Evolutionary conservation across 768 basidiomycete species (phyloP).

Genomic region (Mrakia hoshinonis): DNA sequence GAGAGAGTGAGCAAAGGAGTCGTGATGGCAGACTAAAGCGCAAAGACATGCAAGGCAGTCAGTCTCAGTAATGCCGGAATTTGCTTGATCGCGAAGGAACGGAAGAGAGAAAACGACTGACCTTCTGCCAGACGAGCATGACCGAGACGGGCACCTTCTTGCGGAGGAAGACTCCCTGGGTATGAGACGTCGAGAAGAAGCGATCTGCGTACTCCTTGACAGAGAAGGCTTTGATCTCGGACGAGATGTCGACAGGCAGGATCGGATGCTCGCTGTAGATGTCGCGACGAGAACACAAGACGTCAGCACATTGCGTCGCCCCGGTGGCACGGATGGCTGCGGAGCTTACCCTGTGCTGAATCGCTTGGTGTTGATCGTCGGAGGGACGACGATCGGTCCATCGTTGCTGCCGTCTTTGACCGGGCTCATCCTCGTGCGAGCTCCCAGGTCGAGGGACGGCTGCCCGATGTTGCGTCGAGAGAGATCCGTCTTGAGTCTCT

Average conservation of each 20-base stretch:
- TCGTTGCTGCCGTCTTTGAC: slow-evolving; percentile 19
- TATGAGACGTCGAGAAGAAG: slow-evolving; percentile 85
- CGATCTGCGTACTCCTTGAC: slow-evolving; percentile 74
- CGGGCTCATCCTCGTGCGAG: slow-evolving; percentile 11
- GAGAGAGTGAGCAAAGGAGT: slow-evolving; percentile 68
- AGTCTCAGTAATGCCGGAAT: too few relatives aligned
- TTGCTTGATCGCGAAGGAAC: too few relatives aligned
- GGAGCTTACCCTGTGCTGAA: slow-evolving; percentile 58
- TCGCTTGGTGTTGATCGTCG: slow-evolving; percentile 35
- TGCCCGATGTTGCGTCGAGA: slow-evolving; percentile 40
- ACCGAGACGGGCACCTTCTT: slow-evolving; percentile 24
- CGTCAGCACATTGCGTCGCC: not conserved
- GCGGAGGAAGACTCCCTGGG: slow-evolving; percentile 58
- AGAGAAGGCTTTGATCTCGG: slow-evolving; percentile 78
- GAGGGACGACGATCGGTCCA: slow-evolving; percentile 32
- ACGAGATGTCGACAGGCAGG: slow-evolving; percentile 68
- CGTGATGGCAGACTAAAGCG: slow-evolving; percentile 48
- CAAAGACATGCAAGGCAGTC: slow-evolving; percentile 17
- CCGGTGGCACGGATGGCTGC: not conserved
- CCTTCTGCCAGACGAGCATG: slow-evolving; percentile 76
- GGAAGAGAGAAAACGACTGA: slow-evolving; percentile 33
- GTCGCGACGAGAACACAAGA: slow-evolving; percentile 16
- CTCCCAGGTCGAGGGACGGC: slow-evolving; percentile 55
- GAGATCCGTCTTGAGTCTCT: slow-evolving; percentile 64
- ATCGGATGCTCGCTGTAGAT: slow-evolving; percentile 60